Base-by-base conservation (phyloP, 768 basidiomycete genomes). In the Coprinopsis cinerea region DNA sequence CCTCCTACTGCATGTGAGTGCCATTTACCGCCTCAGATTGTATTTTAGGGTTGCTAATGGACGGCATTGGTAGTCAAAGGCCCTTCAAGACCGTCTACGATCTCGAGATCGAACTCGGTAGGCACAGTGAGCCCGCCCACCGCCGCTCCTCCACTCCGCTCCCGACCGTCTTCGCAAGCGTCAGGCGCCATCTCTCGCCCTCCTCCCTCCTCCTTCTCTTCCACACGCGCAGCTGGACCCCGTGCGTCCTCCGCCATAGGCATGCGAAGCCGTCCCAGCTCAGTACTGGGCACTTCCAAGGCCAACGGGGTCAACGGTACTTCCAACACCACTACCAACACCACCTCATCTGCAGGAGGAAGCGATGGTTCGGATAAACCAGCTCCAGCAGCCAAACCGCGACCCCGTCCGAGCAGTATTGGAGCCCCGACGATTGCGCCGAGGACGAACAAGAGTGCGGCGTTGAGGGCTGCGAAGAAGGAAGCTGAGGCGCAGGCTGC, bases 371-470 rank as follows among this genome's bases (percentile, higher is more conserved):
- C 43, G 7, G 46, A 54, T n/a, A 35, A 57, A 20, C 37, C 59
- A 18, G 41, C 57, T 13, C 57, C 53, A 3, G 57, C 59, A 13
- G 53, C 53, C 6, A 73, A 69, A 43, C 66, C 69, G 1, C 67
- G 69, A 40, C 75, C 77, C 3, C 81, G 83, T 17, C 79, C 75
- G 2, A 79, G 77, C 59, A 83, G 82, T 57, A 60, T 78, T 53
- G 57, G 73, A 37, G 69, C 67, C 44, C 71, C 74, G 1, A 87
- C 89, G 3, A 86, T 90, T 52, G 63, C 65, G 7, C 90, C 89
- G 6, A 73, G 85, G 47, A 77, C 72, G 53, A 92, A 92, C 64
- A 81, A 76, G 63, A 89, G 83, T 57, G 88, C 90, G 2, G 67
- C 79, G 4, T 62, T 92, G 47, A 74, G 88, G 20, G 78, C 73